These are phyloP conservation scores for Leishmania braziliensis DNA, from an alignment of 208 protist species.

Conservation along the genomic window DNA sequence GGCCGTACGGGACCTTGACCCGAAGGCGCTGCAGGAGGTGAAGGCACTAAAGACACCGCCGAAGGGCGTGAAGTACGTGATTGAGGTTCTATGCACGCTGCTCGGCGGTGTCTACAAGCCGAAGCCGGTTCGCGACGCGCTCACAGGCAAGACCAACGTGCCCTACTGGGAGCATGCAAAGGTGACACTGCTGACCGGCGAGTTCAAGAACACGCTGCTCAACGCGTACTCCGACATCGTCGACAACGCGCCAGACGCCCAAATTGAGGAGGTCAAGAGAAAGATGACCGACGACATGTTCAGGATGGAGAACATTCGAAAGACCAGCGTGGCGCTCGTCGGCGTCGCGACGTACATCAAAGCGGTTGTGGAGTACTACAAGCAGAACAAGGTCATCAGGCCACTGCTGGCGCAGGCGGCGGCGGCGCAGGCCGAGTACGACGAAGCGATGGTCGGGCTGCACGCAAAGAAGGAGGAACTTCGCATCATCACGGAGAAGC, in stretches of 20 bases:
- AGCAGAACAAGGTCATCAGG: constrained; percentile 96
- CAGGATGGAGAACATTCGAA: constrained; percentile 93
- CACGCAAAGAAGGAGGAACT: constrained; percentile 93
- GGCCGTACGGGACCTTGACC: constrained; percentile 93
- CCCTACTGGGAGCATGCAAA: constrained; percentile 96
- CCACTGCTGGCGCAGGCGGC: constrained; percentile 91
- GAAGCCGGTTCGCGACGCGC: constrained; percentile 80
- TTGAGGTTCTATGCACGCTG: constrained; percentile 92
- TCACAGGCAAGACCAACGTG: constrained; percentile 80
- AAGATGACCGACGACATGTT: constrained; percentile 95
- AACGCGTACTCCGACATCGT: constrained; percentile 88
- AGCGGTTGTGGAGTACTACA: constrained; percentile 98
- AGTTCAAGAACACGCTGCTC: constrained; percentile 91
- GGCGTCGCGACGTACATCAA: constrained; percentile 97
- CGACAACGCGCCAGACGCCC: constrained; percentile 81
- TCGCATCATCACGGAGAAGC: constrained; percentile 90
- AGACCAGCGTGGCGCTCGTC: constrained; percentile 89
- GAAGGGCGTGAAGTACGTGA: constrained; percentile 94
- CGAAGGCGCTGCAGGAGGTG: constrained; percentile 95
- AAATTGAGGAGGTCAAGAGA: constrained; percentile 95
- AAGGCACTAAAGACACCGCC: constrained; percentile 96
- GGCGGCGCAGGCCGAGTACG: constrained; percentile 85
- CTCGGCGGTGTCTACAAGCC: constrained; percentile 88
- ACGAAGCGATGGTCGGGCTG: constrained; percentile 84
- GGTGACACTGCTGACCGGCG: constrained; percentile 76